Evolutionary conservation across 192 early-diverging fungal genomes (phyloP).

Genomic region (Coemansia biformis): DNA sequence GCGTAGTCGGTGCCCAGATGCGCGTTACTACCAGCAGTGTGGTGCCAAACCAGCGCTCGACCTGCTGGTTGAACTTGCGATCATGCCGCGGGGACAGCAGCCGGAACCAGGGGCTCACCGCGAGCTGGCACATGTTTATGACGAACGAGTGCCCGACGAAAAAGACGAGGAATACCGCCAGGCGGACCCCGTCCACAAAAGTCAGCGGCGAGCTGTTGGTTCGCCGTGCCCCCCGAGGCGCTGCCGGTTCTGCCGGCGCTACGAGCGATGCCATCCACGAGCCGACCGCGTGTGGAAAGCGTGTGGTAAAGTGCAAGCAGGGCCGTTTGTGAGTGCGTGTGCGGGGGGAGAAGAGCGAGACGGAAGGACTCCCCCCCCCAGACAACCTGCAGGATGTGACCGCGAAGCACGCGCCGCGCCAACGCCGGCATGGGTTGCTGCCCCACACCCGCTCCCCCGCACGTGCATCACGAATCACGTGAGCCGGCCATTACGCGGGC

Average conservation of each 20-base stretch:
- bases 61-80: constrained; percentile 50
- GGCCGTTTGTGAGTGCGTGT: no score
- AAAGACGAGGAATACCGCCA: constrained; percentile 26
- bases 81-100: constrained; percentile 12
- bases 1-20: constrained; percentile 46
- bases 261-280: background rate
- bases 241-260: background rate
- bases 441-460: no score
- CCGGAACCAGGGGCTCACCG: constrained; percentile 28
- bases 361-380: no score
- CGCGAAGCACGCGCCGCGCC: no score
- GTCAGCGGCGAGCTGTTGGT: constrained; percentile 48
- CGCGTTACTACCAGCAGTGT: constrained; percentile 35
- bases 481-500: background rate
- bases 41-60: constrained; percentile 46
- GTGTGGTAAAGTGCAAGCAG: no score
- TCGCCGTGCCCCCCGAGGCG: constrained; percentile 12
- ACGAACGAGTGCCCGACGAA: constrained; percentile 40
- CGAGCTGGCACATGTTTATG: constrained; percentile 46
- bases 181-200: constrained; percentile 18
- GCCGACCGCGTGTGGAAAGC: no score
- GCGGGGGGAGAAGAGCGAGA: no score
- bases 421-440: no score
- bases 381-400: no score
- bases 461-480: no score